Percentiles rank a stretch among this genome's conserved stretches.
These are phyloP conservation scores for Rhinocladiella mackenziei DNA, from an alignment of 2,329 filamentous ascomycete genomes.

Conservation along the genomic window DNA sequence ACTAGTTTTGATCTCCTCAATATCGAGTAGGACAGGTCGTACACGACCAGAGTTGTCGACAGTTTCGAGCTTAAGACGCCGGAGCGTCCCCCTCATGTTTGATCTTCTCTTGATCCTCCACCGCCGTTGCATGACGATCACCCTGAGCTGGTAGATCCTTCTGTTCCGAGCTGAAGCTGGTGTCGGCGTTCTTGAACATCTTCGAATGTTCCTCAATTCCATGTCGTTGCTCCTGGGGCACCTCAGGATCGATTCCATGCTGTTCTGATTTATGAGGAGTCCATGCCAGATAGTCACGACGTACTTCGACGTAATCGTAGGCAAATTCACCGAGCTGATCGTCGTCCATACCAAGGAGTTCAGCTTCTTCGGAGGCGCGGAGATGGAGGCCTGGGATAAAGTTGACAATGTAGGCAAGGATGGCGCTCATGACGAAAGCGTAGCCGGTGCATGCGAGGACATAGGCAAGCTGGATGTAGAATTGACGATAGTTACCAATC, in stretches of 20 bases:
- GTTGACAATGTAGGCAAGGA: constrained; percentile 69
- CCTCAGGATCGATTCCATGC: constrained; percentile 42
- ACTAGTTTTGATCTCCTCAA: too few species aligned
- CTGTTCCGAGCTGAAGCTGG: constrained; percentile 5
- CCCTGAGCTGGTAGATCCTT: constrained; percentile 19
- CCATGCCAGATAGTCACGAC: constrained; percentile 50
- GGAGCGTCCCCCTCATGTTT: constrained; percentile 28
- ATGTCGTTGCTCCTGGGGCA: constrained; percentile 58
- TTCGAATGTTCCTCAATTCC: constrained; percentile 58
- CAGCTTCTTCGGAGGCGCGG: constrained; percentile 62
- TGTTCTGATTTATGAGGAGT: constrained; percentile 45
- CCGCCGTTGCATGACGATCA: constrained; percentile 27
- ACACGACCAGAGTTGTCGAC: too few species aligned
- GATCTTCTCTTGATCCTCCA: constrained; percentile 23
- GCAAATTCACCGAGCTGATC: constrained; percentile 51
- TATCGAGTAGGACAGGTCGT: too few species aligned
- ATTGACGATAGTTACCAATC: constrained; percentile 65
- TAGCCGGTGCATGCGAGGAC: constrained; percentile 62
- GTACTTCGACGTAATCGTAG: constrained; percentile 51
- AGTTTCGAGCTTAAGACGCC: neutral
- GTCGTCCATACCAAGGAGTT: constrained; percentile 61
- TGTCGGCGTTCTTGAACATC: constrained; percentile 49
- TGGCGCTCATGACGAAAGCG: constrained; percentile 63
- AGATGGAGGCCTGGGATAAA: constrained; percentile 66
- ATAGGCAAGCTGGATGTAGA: constrained; percentile 68